phyloP scores from a whole-genome alignment of 345 rosid species.

The Pugionium dolabratum region DNA sequence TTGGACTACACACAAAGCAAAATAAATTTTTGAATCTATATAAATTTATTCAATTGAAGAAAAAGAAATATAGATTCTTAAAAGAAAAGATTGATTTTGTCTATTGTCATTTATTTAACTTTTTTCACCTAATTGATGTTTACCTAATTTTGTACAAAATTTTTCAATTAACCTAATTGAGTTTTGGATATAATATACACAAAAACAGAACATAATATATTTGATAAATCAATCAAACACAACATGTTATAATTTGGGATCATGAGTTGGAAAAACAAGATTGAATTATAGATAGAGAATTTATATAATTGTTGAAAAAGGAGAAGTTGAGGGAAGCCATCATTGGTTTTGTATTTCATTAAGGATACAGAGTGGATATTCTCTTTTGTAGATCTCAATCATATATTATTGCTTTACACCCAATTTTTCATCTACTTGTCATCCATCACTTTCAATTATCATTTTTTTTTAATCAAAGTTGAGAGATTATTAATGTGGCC shows the following conservation, averaged over 20 bases:
- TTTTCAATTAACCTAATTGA: too few species aligned
- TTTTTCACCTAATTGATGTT: too few species aligned
- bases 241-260: not conserved
- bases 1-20: too few species aligned
- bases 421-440: slow-evolving; percentile 26
- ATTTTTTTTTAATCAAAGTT: slow-evolving; percentile 7
- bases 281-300: not conserved
- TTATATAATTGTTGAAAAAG: not conserved
- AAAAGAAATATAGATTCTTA: too few species aligned
- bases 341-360: not conserved
- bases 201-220: not conserved
- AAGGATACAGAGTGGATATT: slow-evolving; percentile 38
- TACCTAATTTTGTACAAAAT: too few species aligned
- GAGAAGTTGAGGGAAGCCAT: slow-evolving; percentile 30
- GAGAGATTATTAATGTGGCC: not conserved
- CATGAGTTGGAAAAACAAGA: slow-evolving; percentile 4
- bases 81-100: too few species aligned
- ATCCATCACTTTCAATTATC: slow-evolving; percentile 29
- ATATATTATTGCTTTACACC: slow-evolving; percentile 32
- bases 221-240: not conserved
- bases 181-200: too few species aligned
- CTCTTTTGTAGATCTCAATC: slow-evolving; percentile 33
- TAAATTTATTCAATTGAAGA: too few species aligned
- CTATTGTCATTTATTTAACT: too few species aligned
- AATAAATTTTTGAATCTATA: too few species aligned